A percentile compares a stretch with the other conserved stretches of the same genome.
Conservation (phyloP, 139 green algal genomes). For the Chlamydomonas asymmetrica region DNA sequence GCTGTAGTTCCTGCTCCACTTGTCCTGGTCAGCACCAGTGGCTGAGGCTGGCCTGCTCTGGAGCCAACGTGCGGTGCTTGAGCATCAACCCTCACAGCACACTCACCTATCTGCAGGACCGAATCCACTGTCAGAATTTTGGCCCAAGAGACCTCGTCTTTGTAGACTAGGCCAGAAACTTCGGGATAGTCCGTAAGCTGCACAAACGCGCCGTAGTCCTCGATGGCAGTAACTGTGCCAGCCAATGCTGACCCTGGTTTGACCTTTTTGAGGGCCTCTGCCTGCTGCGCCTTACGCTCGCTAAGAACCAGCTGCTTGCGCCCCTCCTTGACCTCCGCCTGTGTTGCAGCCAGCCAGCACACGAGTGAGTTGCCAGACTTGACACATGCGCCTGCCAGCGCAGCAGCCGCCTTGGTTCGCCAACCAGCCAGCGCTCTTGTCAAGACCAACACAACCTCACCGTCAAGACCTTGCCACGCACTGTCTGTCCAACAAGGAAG, state of each 20-base stretch:
- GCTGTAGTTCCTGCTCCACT: too few relatives aligned
- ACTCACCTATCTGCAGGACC: slow-evolving; percentile 24
- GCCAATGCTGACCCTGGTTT: slow-evolving; percentile 1
- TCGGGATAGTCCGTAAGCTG: slow-evolving; percentile 27
- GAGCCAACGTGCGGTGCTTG: too few relatives aligned
- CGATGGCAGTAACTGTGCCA: slow-evolving; percentile 26
- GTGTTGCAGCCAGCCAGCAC: background rate
- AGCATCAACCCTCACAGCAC: too few relatives aligned
- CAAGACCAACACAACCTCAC: background rate
- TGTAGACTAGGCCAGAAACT: slow-evolving; percentile 30
- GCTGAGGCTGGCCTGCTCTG: too few relatives aligned
- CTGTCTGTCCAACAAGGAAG: slow-evolving; percentile 11
- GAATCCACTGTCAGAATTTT: slow-evolving; percentile 31
- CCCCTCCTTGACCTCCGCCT: background rate
- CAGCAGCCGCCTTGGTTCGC: background rate
- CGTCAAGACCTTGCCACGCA: slow-evolving; percentile 16
- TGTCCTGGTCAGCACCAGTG: too few relatives aligned
- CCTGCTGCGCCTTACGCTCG: slow-evolving; percentile 25
- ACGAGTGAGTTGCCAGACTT: background rate
- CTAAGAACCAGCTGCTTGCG: slow-evolving; percentile 34
- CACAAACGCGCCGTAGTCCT: slow-evolving; percentile 39
- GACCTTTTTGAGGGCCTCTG: slow-evolving; percentile 14
- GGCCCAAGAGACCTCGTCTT: slow-evolving; percentile 34
- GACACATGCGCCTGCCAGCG: background rate
- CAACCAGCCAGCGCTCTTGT: background rate